A percentile compares a stretch with the other conserved stretches of the same genome.
phyloP scores from a whole-genome alignment of 768 basidiomycete species.

The Serpula lacrymans region DNA sequence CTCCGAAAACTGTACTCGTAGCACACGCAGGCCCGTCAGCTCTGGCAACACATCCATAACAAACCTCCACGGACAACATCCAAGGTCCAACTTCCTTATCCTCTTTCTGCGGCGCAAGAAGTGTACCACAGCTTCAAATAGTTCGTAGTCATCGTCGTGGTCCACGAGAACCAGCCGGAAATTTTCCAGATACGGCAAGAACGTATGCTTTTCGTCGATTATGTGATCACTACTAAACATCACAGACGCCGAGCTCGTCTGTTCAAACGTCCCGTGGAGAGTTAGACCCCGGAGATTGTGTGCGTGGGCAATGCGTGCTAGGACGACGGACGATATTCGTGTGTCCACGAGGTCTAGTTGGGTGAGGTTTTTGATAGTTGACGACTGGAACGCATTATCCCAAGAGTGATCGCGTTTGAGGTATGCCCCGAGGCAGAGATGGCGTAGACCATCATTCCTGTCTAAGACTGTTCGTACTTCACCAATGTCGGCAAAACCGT shows the following conservation, averaged over 20 bases:
- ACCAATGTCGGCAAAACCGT: slow-evolving; percentile 67
- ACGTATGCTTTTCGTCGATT: slow-evolving; percentile 53
- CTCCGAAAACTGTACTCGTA: slow-evolving; percentile 56
- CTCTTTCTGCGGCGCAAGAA: slow-evolving; percentile 48
- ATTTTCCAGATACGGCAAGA: slow-evolving; percentile 57
- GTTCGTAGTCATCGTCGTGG: slow-evolving; percentile 49
- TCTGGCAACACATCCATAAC: slow-evolving; percentile 49
- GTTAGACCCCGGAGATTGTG: slow-evolving; percentile 60
- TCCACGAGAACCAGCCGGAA: slow-evolving; percentile 65
- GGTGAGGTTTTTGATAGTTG: slow-evolving; percentile 62
- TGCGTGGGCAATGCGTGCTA: slow-evolving; percentile 61
- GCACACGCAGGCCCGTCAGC: slow-evolving; percentile 47
- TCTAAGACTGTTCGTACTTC: slow-evolving; percentile 65
- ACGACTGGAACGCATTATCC: slow-evolving; percentile 62
- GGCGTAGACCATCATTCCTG: slow-evolving; percentile 56
- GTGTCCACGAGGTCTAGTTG: slow-evolving; percentile 71
- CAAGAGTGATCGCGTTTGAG: slow-evolving; percentile 61
- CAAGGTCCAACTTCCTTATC: slow-evolving; percentile 57
- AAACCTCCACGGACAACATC: slow-evolving; percentile 64
- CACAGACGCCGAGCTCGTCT: slow-evolving; percentile 52
- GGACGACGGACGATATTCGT: slow-evolving; percentile 59
- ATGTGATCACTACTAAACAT: slow-evolving; percentile 63
- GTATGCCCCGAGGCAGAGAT: slow-evolving; percentile 69
- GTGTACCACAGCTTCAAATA: slow-evolving; percentile 54
- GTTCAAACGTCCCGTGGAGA: slow-evolving; percentile 63